Conservation (phyloP, 2,329 filamentous ascomycete genomes). For the Fusarium fujikuroi region DNA sequence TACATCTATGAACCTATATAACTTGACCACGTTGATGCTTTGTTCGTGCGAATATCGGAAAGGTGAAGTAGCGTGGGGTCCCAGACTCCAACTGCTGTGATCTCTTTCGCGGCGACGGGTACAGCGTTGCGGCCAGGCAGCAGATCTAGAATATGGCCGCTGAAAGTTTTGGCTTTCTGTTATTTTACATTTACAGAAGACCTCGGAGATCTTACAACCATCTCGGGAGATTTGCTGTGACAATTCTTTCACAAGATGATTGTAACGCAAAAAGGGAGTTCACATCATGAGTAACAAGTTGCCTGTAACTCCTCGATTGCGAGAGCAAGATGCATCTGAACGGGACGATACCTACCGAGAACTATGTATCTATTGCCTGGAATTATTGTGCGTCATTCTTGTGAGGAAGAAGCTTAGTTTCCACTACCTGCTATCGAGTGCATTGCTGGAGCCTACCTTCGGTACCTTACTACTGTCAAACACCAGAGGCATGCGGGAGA, state of each 20-base stretch:
- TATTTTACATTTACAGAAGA: not conserved
- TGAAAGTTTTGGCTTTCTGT: not conserved
- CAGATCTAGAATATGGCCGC: too few species aligned
- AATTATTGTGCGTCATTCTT: rapidly evolving
- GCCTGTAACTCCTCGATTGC: not conserved
- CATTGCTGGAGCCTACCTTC: not conserved
- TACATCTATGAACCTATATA: not conserved
- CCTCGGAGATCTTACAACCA: rapidly evolving
- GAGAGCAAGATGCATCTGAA: not conserved
- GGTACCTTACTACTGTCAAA: not conserved
- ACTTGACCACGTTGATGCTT: too few species aligned
- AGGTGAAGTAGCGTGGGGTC: not conserved
- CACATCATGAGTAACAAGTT: too few species aligned
- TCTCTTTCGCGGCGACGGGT: not conserved
- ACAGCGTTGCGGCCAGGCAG: not conserved
- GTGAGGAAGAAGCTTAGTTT: not conserved
- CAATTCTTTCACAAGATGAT: not conserved
- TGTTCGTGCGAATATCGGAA: too few species aligned
- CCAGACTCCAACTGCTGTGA: not conserved
- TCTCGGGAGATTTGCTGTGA: rapidly evolving
- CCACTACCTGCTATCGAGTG: not conserved
- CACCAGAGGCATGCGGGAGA: not conserved
- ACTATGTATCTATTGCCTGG: rapidly evolving
- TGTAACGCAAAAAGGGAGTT: not conserved
- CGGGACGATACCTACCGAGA: not conserved